phyloP scores from a whole-genome alignment of 768 basidiomycete species.

The Suillus lakei region DNA sequence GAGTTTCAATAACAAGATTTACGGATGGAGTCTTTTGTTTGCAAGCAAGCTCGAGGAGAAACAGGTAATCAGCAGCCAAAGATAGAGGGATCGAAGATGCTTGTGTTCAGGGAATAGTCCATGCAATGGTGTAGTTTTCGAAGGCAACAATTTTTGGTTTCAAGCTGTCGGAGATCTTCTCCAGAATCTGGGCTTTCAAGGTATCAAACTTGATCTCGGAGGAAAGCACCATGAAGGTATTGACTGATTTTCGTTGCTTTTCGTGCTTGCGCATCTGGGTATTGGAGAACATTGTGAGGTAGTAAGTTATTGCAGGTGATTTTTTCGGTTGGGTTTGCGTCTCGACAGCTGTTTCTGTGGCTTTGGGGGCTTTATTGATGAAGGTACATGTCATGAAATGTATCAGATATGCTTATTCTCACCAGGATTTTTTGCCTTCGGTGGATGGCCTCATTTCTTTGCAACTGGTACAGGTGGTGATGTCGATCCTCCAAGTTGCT shows the following conservation, averaged over 20 bases:
- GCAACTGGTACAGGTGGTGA: no score
- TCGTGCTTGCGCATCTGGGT: not conserved
- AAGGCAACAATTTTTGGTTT: not conserved
- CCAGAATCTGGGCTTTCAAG: conserved; percentile 2
- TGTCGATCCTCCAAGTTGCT: no score
- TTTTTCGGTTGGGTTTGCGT: not conserved
- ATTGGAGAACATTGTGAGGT: not conserved
- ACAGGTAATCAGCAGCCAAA: not conserved
- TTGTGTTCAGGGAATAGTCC: no score
- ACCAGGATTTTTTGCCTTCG: no score
- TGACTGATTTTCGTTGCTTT: not conserved
- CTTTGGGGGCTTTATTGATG: no score
- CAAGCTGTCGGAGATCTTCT: conserved; percentile 5
- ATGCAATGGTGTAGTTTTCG: no score
- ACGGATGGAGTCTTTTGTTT: not conserved
- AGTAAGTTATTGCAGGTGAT: not conserved
- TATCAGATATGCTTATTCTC: no score
- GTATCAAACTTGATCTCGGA: not conserved
- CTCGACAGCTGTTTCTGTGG: not conserved
- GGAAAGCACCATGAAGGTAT: not conserved
- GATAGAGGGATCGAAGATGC: no score
- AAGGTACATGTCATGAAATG: no score
- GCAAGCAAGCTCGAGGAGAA: not conserved
- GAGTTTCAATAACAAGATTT: no score
- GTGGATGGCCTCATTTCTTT: no score